phyloP scores from a whole-genome alignment of 1,284 basidiomycete species.

The Ganoderma lingzhi region DNA sequence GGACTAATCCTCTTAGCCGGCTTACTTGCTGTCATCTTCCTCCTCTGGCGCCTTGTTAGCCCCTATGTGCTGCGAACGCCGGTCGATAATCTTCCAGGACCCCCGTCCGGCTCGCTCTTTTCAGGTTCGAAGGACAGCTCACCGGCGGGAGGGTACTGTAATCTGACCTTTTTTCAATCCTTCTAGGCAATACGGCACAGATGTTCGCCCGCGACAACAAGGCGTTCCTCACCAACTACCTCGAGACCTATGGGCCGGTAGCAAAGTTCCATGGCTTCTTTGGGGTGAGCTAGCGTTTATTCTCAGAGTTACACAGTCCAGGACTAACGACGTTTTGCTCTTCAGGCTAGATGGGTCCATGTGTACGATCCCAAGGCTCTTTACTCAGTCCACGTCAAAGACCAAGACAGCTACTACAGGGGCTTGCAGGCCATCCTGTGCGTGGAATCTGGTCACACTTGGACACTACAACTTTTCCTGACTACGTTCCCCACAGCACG shows the following conservation, averaged over 20 bases:
- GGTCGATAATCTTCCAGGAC: slow-evolving; percentile 21
- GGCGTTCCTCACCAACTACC: slow-evolving; percentile 5
- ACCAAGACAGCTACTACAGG: not conserved
- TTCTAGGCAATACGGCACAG: slow-evolving; percentile 14
- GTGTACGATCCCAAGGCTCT: slow-evolving; percentile 13
- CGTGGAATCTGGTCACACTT: not conserved
- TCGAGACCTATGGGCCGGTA: slow-evolving; percentile 9
- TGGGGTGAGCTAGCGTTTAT: slow-evolving; percentile 4
- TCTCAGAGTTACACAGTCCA: too few species aligned
- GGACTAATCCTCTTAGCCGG: not conserved
- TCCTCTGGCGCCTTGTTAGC: slow-evolving; percentile 10
- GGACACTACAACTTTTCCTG: not conserved
- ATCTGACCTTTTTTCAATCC: not conserved
- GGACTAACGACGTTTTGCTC: not conserved
- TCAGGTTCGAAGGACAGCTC: not conserved
- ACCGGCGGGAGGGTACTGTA: not conserved
- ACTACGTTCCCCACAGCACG: not conserved
- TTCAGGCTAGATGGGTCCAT: slow-evolving; percentile 1
- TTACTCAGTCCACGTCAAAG: slow-evolving; percentile 12
- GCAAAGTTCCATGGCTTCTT: slow-evolving; percentile 9
- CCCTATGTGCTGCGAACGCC: slow-evolving; percentile 14
- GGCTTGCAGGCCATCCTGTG: not conserved
- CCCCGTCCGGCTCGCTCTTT: slow-evolving; percentile 6
- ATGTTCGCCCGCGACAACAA: not conserved
- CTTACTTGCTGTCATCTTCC: not conserved